Conservation (phyloP, 2,329 filamentous ascomycete genomes). For the Phaeophleospora eucalypticola region DNA sequence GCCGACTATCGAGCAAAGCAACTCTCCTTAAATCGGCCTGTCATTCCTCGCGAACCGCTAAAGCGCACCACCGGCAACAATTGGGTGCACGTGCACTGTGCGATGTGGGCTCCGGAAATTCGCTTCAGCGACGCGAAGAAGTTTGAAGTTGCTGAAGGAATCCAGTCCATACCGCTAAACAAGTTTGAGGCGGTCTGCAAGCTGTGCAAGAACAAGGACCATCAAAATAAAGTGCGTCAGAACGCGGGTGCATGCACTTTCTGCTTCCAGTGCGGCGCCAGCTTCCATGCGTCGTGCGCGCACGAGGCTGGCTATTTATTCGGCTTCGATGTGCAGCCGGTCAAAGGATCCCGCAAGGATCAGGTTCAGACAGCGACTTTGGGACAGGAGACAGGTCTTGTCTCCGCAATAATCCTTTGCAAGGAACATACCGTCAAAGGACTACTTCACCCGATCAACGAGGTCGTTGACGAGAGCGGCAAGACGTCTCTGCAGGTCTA, state of each 20-base stretch:
- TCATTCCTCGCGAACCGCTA: constrained; percentile 80
- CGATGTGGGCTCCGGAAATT: constrained; percentile 85
- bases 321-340: constrained; percentile 83
- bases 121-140: constrained; percentile 83
- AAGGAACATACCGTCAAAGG: constrained; percentile 74
- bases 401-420: constrained; percentile 86
- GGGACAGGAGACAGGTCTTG: constrained; percentile 73
- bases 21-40: constrained; percentile 75
- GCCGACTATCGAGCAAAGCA: constrained; percentile 82
- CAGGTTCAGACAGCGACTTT: constrained; percentile 75
- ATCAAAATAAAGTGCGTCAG: constrained; percentile 25
- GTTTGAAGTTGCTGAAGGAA: constrained; percentile 82
- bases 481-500: constrained; percentile 80
- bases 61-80: constrained; percentile 96
- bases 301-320: constrained; percentile 76
- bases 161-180: constrained; percentile 70
- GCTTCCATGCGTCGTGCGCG: constrained; percentile 86
- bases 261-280: constrained; percentile 69
- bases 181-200: constrained; percentile 78
- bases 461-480: constrained; percentile 66
- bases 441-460: constrained; percentile 72
- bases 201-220: constrained; percentile 66
- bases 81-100: constrained; percentile 94
- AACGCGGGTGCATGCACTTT: constrained; percentile 69
- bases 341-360: constrained; percentile 84